Evolutionary conservation across 139 green algal species (phyloP), one percentile per base, ranked within the genome.

Genomic region (Chlamydomonas asymmetrica): DNA sequence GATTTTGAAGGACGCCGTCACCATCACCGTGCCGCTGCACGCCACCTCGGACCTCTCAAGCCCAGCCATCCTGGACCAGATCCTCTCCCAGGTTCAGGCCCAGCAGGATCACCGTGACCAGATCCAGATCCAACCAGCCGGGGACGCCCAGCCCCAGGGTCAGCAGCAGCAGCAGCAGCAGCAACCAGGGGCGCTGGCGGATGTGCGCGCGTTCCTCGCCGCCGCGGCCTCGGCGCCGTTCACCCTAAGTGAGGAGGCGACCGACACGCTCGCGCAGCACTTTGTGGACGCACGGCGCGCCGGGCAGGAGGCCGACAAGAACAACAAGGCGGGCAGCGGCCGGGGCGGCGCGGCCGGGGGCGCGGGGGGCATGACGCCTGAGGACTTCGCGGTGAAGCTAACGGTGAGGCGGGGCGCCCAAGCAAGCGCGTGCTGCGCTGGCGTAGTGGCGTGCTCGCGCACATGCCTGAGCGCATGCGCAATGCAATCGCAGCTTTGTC

Each of bases 161-260:
- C 29, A 34, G 22, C 52, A 64, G 35, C 60, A n/a, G 8, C 45
- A 38, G 38, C 67, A 23, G 54, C 38, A 23, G 56, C 54, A 43
- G 66, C 38, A 31, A n/a, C 57, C 35, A 25, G 56, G 1, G 70
- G 7, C 29, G 3, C 38, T 89, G 56, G 34, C 48, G n/a, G 63
- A 50, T 9, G 69, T 89, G 56, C 56, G 84, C 25, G 43, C 62
- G 18, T 89, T 83, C 60, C 59, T 89, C 22, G 76, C 73, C 6
- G 80, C 74, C n/a, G 79, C 63, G 6, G 27, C 65, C 20, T 18
- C 37, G 10, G 32, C 63, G 23, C 41, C 60, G 49, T 84, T 76
- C 49, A 38, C 25, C 34, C 57, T 88, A 72, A 63, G 60, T 34
- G 78, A 80, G 22, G 60, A 43, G 2, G 76, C 69, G 63, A 27